Conservation (phyloP, 768 basidiomycete species). For the Fibroporia radiculosa region DNA sequence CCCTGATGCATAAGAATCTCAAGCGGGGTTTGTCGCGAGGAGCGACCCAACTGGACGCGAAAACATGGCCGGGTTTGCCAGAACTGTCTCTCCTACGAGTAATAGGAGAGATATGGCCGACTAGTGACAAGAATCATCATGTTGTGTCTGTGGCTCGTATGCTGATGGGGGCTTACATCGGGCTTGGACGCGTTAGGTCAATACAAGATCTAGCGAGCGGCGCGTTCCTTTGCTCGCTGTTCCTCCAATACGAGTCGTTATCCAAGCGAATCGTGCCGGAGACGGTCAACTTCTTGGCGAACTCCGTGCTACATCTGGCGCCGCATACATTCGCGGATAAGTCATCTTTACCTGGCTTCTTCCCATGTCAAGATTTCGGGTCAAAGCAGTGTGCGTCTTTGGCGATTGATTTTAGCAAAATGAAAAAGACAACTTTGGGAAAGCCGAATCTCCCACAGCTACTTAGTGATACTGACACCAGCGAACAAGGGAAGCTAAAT, state of each 20-base stretch:
- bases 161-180: slow-evolving; percentile 88
- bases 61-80: slow-evolving; percentile 82
- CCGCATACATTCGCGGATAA: slow-evolving; percentile 47
- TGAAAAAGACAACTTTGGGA: slow-evolving; percentile 29
- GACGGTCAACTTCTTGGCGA: slow-evolving; percentile 73
- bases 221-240: slow-evolving; percentile 80
- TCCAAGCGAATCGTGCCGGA: slow-evolving; percentile 90
- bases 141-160: slow-evolving; percentile 83
- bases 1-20: slow-evolving; percentile 89
- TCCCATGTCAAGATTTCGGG: slow-evolving; percentile 66
- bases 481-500: slow-evolving; percentile 67
- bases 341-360: slow-evolving; percentile 53
- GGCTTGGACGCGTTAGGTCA: slow-evolving; percentile 71
- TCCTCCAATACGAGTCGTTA: slow-evolving; percentile 74
- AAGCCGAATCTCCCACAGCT: slow-evolving; percentile 38
- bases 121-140: slow-evolving; percentile 88
- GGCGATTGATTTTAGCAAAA: slow-evolving; percentile 32
- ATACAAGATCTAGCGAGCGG: slow-evolving; percentile 75
- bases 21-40: slow-evolving; percentile 73
- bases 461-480: slow-evolving; percentile 15
- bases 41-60: slow-evolving; percentile 48
- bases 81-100: slow-evolving; percentile 79
- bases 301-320: slow-evolving; percentile 63
- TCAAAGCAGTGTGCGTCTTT: slow-evolving; percentile 37
- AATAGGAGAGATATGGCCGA: slow-evolving; percentile 82